Conservation (phyloP, 345 rosid genomes). For the Ceriops decandra region DNA sequence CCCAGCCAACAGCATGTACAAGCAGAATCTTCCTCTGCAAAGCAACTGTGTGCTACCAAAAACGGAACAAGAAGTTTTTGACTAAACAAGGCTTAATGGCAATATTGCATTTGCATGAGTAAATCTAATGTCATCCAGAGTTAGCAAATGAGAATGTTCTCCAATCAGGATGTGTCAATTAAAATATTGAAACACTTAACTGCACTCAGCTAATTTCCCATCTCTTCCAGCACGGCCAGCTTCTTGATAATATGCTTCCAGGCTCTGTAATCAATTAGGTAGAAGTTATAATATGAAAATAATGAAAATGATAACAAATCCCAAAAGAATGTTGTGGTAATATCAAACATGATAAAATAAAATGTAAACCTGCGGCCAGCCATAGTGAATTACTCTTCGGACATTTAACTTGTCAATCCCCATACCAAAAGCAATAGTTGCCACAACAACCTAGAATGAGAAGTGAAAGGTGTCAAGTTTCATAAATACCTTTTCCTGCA, state of each 20-base stretch:
- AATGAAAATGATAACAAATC: not conserved
- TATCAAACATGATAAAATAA: not conserved
- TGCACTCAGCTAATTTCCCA: constrained; percentile 75
- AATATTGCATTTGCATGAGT: not conserved
- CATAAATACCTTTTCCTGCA: not conserved
- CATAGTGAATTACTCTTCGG: constrained; percentile 77
- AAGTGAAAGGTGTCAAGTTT: not conserved
- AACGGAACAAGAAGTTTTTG: not conserved
- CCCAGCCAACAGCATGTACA: not conserved
- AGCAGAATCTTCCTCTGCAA: not conserved
- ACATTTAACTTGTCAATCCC: constrained; percentile 87
- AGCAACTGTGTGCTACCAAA: not conserved
- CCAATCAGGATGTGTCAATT: not conserved
- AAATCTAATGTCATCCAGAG: constrained; percentile 4
- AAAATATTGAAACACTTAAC: constrained; percentile 39
- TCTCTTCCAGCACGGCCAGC: constrained; percentile 99
- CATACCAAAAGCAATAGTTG: constrained; percentile 95
- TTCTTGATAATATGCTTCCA: constrained; percentile 97
- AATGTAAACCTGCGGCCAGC: constrained; percentile 83
- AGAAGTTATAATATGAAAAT: not conserved
- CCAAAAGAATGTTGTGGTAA: not conserved
- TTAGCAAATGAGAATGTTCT: not conserved
- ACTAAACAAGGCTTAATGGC: constrained; percentile 3
- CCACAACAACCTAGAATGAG: constrained; percentile 65
- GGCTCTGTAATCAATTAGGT: constrained; percentile 41